Percentiles rank a stretch among this genome's conserved stretches.
Evolutionary conservation across 1,284 basidiomycete genomes (phyloP).

Genomic region (Boletus semigastroideus): DNA sequence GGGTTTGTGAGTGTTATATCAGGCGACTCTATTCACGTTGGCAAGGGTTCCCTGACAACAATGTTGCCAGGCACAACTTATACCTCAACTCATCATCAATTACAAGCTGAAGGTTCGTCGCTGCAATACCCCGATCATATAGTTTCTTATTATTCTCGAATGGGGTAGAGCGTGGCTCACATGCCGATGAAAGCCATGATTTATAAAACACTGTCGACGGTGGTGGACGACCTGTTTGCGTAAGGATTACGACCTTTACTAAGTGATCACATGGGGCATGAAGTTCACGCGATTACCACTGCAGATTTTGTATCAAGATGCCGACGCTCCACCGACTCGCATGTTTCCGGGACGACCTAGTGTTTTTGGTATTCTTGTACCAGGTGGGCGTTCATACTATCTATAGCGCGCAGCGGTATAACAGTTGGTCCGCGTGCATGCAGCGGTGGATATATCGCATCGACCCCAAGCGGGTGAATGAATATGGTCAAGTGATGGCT

Average conservation of each 20-base stretch:
- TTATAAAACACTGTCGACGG: slow-evolving; percentile 88
- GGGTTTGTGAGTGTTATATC: slow-evolving; percentile 74
- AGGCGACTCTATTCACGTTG: slow-evolving; percentile 4
- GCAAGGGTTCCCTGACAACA: slow-evolving; percentile 17
- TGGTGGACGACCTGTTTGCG: slow-evolving; percentile 94
- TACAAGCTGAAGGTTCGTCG: slow-evolving; percentile 85
- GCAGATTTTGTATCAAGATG: slow-evolving; percentile 94
- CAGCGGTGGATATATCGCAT: slow-evolving; percentile 95
- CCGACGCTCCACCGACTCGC: slow-evolving; percentile 88
- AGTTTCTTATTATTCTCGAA: slow-evolving; percentile 16
- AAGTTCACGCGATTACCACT: slow-evolving; percentile 11
- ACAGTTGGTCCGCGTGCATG: slow-evolving; percentile 10
- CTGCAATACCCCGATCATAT: slow-evolving; percentile 13
- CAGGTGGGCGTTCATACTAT: slow-evolving; percentile 54
- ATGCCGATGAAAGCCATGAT: slow-evolving; percentile 98
- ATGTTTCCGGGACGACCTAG: slow-evolving; percentile 90
- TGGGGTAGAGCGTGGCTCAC: slow-evolving; percentile 77
- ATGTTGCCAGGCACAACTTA: slow-evolving; percentile 69
- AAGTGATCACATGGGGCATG: slow-evolving; percentile 17
- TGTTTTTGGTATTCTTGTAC: slow-evolving; percentile 85
- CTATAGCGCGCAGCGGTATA: slow-evolving; percentile 12
- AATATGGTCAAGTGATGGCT: slow-evolving; percentile 85
- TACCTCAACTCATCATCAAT: slow-evolving; percentile 94
- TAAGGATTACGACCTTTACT: slow-evolving; percentile 40
- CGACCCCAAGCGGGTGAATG: slow-evolving; percentile 92